phyloP scores from a whole-genome alignment of 83 land plant species.

The Isoetes engelmannii region DNA sequence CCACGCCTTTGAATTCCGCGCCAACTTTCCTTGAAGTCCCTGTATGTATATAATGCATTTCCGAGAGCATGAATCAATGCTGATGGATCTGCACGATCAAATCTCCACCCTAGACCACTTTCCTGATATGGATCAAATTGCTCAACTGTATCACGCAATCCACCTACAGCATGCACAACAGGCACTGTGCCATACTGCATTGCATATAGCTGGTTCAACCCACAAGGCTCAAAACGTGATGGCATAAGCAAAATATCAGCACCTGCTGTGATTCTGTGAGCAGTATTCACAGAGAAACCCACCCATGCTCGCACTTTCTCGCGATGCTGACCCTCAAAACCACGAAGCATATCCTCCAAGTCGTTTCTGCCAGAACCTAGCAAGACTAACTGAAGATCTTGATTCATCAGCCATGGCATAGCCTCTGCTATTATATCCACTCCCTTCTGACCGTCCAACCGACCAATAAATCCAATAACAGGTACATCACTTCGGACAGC shows the following conservation, averaged over 20 bases:
- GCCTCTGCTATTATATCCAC: slow-evolving; percentile 85
- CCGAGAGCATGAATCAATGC: slow-evolving; percentile 70
- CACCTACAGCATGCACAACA: slow-evolving; percentile 96
- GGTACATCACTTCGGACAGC: slow-evolving; percentile 68
- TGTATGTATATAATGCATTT: slow-evolving; percentile 69
- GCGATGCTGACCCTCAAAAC: slow-evolving; percentile 50
- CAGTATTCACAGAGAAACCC: slow-evolving; percentile 77
- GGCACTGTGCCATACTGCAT: slow-evolving; percentile 92
- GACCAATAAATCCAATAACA: slow-evolving; percentile 79
- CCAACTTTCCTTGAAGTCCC: slow-evolving; percentile 80
- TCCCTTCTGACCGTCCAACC: slow-evolving; percentile 90
- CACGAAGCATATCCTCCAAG: slow-evolving; percentile 64
- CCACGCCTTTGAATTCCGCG: slow-evolving; percentile 76
- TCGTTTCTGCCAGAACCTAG: slow-evolving; percentile 76
- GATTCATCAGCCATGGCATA: slow-evolving; percentile 81
- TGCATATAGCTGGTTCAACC: slow-evolving; percentile 89
- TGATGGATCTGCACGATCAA: slow-evolving; percentile 54
- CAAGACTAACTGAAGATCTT: slow-evolving; percentile 78
- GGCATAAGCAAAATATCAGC: slow-evolving; percentile 88
- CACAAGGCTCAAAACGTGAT: slow-evolving; percentile 95
- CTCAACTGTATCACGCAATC: slow-evolving; percentile 73
- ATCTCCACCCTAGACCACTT: slow-evolving; percentile 83
- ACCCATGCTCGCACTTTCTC: slow-evolving; percentile 89
- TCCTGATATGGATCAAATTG: slow-evolving; percentile 72
- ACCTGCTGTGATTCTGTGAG: slow-evolving; percentile 93